Conservation (phyloP, 768 basidiomycete species). For the Kwoniella sp. region DNA sequence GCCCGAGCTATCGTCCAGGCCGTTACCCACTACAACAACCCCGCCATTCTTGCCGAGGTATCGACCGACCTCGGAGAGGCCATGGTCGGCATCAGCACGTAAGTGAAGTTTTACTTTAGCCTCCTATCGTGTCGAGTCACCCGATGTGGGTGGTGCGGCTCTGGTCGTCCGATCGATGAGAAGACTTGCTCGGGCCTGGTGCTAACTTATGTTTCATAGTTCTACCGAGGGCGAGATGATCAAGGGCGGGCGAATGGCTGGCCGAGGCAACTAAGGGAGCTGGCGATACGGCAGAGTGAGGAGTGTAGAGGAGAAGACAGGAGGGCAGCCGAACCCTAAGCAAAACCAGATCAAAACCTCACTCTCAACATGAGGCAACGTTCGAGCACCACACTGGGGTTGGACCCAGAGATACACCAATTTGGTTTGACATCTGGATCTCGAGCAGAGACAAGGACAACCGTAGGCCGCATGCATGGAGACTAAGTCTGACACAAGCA, state of each 20-base stretch:
- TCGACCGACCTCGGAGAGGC: slow-evolving; percentile 72
- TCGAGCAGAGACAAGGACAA: too few species aligned
- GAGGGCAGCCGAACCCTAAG: background rate
- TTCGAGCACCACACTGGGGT: background rate
- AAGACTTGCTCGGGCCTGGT: too few species aligned
- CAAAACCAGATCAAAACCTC: background rate
- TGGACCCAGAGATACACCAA: too few species aligned
- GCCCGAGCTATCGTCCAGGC: slow-evolving; percentile 96
- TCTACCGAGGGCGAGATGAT: slow-evolving; percentile 38
- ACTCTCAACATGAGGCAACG: background rate
- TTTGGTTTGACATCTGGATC: too few species aligned
- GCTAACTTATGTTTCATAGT: too few species aligned
- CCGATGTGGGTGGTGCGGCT: too few species aligned
- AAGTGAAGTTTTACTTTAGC: slow-evolving; percentile 25
- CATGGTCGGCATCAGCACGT: slow-evolving; percentile 78
- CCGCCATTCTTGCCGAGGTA: slow-evolving; percentile 85
- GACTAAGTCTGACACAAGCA: too few species aligned
- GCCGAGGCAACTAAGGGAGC: slow-evolving; percentile 42
- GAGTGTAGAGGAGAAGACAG: too few species aligned
- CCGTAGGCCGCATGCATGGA: too few species aligned
- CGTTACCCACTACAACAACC: slow-evolving; percentile 95
- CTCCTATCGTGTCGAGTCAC: background rate
- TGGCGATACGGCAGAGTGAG: too few species aligned
- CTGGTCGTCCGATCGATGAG: too few species aligned
- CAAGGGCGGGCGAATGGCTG: slow-evolving; percentile 49